Evolutionary conservation across 1,284 basidiomycete genomes (phyloP), one percentile per base, ranked within the genome.

Genomic region (Malassezia equina): DNA sequence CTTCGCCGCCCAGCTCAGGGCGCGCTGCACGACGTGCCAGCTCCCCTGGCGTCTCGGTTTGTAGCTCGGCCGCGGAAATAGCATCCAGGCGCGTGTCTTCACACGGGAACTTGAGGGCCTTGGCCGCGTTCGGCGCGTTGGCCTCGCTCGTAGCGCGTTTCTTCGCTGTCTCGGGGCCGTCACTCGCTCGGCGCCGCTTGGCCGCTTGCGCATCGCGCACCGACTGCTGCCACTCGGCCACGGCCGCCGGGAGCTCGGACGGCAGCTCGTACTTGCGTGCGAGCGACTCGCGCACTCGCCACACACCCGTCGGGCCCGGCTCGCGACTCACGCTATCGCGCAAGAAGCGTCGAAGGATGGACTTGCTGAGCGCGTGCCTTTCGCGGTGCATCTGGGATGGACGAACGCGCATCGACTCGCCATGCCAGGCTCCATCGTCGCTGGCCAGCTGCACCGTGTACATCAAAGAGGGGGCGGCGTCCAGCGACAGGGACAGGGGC

Each of bases 281-380:
- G 50, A 96, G 85, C 11, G 80, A 77, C 4, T 83, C 81, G 73
- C 95, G 94, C 32, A 96, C 90, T 1, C 84, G 84, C 93, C 93
- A 98, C 3, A 93, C 90, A 0, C 88, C 88, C 29, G 87, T 90
- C 33, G 93, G 85, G 17, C 88, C 86, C 12, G 90, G 81, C 59
- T 93, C 90, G 45, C 93, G 84, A 64, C 86, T 83, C 3, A 96
- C 84, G 69, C 88, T 91, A 70, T 96, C 93, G 59, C 88, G 85
- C 48, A 98, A 86, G 77, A 93, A 96, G 33, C 90, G 86, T 62
- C 90, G 88, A 27, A 98, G 81, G 65, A 96, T 93, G 13, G 90
- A 90, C 75, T 95, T 94, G 40, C 89, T 93, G 77, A 95, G 96
- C 19, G 87, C 84, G 31, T 91, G 81, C 54, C 91, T 86, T 75